Base-by-base conservation (phyloP, 2,329 filamentous ascomycete genomes). In the Fusarium caatingaense region DNA sequence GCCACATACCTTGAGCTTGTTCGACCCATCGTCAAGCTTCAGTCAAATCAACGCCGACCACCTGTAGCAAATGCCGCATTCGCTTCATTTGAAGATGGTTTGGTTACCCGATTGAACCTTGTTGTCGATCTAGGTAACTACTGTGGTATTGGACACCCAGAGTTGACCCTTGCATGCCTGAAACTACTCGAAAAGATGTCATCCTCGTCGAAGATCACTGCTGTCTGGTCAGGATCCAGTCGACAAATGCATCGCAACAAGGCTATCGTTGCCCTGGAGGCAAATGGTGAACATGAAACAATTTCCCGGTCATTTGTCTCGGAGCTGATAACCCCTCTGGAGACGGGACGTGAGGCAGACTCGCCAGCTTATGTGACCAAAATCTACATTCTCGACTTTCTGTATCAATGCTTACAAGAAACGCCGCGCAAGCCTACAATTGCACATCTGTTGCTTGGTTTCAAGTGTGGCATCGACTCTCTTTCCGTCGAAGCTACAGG, bases 1-100 rank as follows among this genome's bases (percentile, higher is more conserved):
- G 88, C 93, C 18, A 98, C 95, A 0, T 99, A 97, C 77, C 86
- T 97, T 44, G 91, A 98, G 76, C 89, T 99, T 55, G 92, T 98
- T 18, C 89, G 92, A 56, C 93, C 94, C 5, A 80, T 93, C 13
- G 85, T 97, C 72, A 93, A 92, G 76, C 84, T 86, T 34, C 88
- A 93, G 59, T 82, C 87, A 21, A 86, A 85, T 28, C 83, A 86
- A 49, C 86, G 88, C 53, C 84, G 87, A 28, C 81, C 84, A 11
- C 85, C 87, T 6, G 90, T 96, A 23, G 87, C 91, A 1, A 82
- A 82, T 51, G 88, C 91, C 8, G 90, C 93, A 1, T 92, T 95
- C 71, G 86, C 92, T n/a, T 94, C 92, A 1, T 95, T 99, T 74
- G 95, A 98, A 77, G 97, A 99, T 76, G 94, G 93, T 10, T 85